Evolutionary conservation across 2,329 filamentous ascomycete genomes (phyloP), one percentile per base, ranked within the genome.

Genomic region (Ophiostoma fasciatum): DNA sequence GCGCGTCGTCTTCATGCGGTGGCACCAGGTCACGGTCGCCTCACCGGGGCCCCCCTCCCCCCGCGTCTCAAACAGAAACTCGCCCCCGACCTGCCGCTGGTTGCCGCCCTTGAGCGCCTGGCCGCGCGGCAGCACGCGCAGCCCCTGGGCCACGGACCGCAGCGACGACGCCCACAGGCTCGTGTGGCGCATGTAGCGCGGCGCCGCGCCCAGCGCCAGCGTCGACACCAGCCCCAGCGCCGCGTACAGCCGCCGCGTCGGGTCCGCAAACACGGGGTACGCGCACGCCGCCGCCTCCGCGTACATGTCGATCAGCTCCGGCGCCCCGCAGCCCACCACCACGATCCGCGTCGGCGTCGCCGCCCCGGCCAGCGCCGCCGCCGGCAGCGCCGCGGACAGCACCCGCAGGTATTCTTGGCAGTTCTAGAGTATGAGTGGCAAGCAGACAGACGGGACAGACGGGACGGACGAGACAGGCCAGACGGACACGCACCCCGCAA

Each of bases 191-290:
- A 78, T 69, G 51, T 87, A 87, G 4, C 64, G 65, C 0, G 81
- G 80, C 29, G 66, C 60, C 2, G 51, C 19, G 5, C 80, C 80
- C 15, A 78, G 47, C 1, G 62, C 62, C 25, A 76, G 60, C 2
- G 77, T 80, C 42, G 67, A 70, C 10, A 66, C 62, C 78, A 87
- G 82, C 43, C 71, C 77, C 1, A 88, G 66, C 33, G 66, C 60
- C 27, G 68, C 57, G 57, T 84, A 84, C 7, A 87, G 62, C 23
- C 65, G 65, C 22, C 69, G 62, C 3, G 70, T 73, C 0, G 80
- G 79, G 50, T 87, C 81, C n/a, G 78, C 71, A 58, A 82, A 87
- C 39, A 87, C 67, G n/a, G 76, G 74, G 57, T 77, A 87, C 2
- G 68, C 65, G 47, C 77, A 82, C n/a, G 53, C 52, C 0, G 79